phyloP scores from a whole-genome alignment of 2,329 filamentous ascomycete genomes.

The Alternaria solani region DNA sequence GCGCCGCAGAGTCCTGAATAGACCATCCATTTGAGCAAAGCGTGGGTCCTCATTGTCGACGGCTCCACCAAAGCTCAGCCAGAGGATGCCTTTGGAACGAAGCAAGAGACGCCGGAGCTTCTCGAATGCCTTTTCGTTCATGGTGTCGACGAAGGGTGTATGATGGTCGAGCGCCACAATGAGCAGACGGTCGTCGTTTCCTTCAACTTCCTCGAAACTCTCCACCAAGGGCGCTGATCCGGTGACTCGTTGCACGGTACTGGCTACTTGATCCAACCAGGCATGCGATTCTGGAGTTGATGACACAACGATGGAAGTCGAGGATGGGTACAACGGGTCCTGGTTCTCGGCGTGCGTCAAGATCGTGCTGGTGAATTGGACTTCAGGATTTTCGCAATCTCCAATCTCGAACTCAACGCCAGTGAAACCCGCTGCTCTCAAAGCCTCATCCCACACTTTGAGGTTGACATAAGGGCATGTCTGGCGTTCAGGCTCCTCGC shows the following conservation, averaged over 20 bases:
- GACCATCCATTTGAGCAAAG: not conserved
- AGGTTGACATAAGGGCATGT: not conserved
- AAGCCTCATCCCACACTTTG: not conserved
- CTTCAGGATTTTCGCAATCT: conserved; percentile 2
- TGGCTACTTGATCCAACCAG: not conserved
- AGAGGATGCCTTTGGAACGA: not conserved
- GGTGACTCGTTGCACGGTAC: not conserved
- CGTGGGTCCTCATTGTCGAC: not conserved
- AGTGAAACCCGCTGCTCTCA: conserved; percentile 1
- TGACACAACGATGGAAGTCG: not conserved
- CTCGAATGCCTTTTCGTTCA: not conserved
- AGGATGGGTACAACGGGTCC: not conserved
- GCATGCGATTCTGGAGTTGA: not conserved
- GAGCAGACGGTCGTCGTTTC: not conserved
- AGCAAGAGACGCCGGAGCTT: not conserved
- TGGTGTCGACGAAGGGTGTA: not conserved
- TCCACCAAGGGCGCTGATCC: not conserved
- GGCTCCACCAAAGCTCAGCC: conserved; percentile 6
- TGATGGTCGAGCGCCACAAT: not conserved
- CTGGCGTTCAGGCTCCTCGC: conserved; percentile 5
- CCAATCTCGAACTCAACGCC: conserved; percentile 4
- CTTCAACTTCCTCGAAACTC: not conserved
- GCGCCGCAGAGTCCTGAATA: conserved; percentile 3
- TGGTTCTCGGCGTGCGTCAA: conserved; percentile 2
- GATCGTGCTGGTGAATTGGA: conserved; percentile 3